Percentiles rank a stretch among this genome's conserved stretches.
Conservation (phyloP, 2,329 filamentous ascomycete species). For the Xylariaceae sp. region DNA sequence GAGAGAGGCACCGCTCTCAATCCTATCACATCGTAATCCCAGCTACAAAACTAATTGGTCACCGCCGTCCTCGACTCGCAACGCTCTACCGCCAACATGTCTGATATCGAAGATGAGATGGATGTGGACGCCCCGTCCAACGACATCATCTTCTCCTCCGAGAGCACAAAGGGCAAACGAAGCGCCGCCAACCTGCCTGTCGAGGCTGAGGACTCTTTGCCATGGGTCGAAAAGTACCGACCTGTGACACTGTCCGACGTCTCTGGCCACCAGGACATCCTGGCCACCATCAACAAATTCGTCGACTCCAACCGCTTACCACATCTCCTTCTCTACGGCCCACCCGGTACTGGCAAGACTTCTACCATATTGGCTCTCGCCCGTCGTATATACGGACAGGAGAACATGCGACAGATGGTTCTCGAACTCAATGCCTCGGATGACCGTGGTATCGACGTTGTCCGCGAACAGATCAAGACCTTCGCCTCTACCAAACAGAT, state of each 20-base stretch:
- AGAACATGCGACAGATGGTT: slow-evolving; percentile 98
- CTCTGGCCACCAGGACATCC: slow-evolving; percentile 94
- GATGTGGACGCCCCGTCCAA: slow-evolving; percentile 53
- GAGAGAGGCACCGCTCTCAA: slow-evolving; percentile 14
- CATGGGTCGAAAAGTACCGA: slow-evolving; percentile 98
- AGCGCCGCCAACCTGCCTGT: slow-evolving; percentile 90
- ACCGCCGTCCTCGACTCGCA: neutral
- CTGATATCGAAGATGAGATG: slow-evolving; percentile 61
- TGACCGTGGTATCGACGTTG: slow-evolving; percentile 95
- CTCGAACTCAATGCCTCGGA: slow-evolving; percentile 96
- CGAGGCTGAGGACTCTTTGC: slow-evolving; percentile 88
- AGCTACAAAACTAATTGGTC: no score
- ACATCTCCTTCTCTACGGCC: slow-evolving; percentile 93
- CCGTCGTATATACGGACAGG: slow-evolving; percentile 83
- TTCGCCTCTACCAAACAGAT: slow-evolving; percentile 98
- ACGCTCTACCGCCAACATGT: slow-evolving; percentile 43
- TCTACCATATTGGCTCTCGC: slow-evolving; percentile 94
- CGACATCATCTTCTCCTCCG: slow-evolving; percentile 68
- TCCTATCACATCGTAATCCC: slow-evolving; percentile 10
- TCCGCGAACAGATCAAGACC: slow-evolving; percentile 98
- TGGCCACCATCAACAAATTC: slow-evolving; percentile 97
- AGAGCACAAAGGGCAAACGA: slow-evolving; percentile 82
- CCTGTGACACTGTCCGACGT: slow-evolving; percentile 87
- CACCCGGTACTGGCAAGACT: slow-evolving; percentile 95
- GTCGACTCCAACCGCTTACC: slow-evolving; percentile 91